Evolutionary conservation across 495 filamentous ascomycete species (phyloP).

Genomic region (Parathielavia appendiculata): DNA sequence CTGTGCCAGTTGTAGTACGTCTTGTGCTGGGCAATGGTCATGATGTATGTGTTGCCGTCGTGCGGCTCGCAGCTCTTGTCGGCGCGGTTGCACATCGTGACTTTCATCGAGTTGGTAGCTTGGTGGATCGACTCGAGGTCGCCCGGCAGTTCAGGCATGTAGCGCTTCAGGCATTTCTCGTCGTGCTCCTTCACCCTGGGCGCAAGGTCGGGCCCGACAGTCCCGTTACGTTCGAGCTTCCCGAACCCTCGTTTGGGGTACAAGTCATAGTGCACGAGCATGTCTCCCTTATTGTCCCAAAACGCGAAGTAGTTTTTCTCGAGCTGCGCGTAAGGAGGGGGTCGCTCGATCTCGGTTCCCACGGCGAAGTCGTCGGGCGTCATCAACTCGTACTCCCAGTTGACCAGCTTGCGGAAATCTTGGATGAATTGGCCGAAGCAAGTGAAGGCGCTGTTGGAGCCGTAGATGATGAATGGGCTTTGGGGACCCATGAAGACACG

Average conservation of each 20-base stretch:
- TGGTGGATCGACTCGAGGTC: slow-evolving; percentile 48
- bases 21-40: slow-evolving; percentile 52
- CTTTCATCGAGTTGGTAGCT: slow-evolving; percentile 50
- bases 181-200: slow-evolving; percentile 28
- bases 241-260: slow-evolving; percentile 44
- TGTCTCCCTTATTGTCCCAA: slow-evolving; percentile 43
- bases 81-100: slow-evolving; percentile 48
- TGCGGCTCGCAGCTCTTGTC: slow-evolving; percentile 39
- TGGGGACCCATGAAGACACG: slow-evolving; percentile 49
- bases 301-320: slow-evolving; percentile 58
- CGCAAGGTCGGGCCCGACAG: slow-evolving; percentile 39
- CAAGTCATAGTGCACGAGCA: slow-evolving; percentile 49
- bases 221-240: slow-evolving; percentile 36
- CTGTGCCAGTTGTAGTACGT: slow-evolving; percentile 39
- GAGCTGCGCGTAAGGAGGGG: slow-evolving; percentile 31
- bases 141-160: slow-evolving; percentile 32
- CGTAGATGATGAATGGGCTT: slow-evolving; percentile 42
- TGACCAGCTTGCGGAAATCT: slow-evolving; percentile 45
- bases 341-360: slow-evolving; percentile 46
- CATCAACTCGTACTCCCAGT: slow-evolving; percentile 33
- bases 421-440: slow-evolving; percentile 52
- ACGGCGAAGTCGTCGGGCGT: slow-evolving; percentile 28
- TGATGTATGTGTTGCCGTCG: slow-evolving; percentile 45
- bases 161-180: slow-evolving; percentile 37
- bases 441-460: slow-evolving; percentile 45